A percentile compares a stretch with the other conserved stretches of the same genome.
These are phyloP conservation scores for Przewalskia tangutica DNA, from an alignment of 257 asterid genomes.

Conservation along the genomic window DNA sequence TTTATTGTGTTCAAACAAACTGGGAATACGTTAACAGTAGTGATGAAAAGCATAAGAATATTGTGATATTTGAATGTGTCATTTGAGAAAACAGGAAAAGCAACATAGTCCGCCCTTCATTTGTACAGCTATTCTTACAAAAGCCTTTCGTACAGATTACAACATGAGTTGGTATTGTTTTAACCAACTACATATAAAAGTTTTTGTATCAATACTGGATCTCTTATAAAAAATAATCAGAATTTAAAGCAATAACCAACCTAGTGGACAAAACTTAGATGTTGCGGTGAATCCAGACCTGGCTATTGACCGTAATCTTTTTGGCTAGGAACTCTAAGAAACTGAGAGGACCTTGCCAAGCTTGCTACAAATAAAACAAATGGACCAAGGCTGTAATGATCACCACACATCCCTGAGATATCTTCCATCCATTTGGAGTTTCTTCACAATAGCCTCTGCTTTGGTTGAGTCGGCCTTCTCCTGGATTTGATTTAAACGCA, in stretches of 20 bases:
- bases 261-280: conserved; percentile 8
- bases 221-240: background rate
- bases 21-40: background rate
- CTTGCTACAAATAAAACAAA: background rate
- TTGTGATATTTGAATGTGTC: too few relatives aligned
- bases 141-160: background rate
- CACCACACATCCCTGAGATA: conserved; percentile 74
- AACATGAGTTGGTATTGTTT: background rate
- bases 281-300: conserved; percentile 5
- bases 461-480: conserved; percentile 45
- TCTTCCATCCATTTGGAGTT: conserved; percentile 66
- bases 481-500: conserved; percentile 15
- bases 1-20: background rate
- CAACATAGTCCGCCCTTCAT: background rate
- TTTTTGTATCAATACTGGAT: background rate
- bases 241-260: background rate
- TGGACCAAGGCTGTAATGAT: background rate
- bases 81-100: background rate
- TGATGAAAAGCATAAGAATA: background rate
- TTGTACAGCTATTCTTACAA: background rate
- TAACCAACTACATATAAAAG: background rate
- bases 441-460: conserved; percentile 62
- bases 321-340: background rate
- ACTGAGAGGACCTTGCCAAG: background rate
- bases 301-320: background rate